A percentile compares a stretch with the other conserved stretches of the same genome.
These are phyloP conservation scores for Clonostachys solani DNA, from an alignment of 2,329 filamentous ascomycete species.

Conservation along the genomic window DNA sequence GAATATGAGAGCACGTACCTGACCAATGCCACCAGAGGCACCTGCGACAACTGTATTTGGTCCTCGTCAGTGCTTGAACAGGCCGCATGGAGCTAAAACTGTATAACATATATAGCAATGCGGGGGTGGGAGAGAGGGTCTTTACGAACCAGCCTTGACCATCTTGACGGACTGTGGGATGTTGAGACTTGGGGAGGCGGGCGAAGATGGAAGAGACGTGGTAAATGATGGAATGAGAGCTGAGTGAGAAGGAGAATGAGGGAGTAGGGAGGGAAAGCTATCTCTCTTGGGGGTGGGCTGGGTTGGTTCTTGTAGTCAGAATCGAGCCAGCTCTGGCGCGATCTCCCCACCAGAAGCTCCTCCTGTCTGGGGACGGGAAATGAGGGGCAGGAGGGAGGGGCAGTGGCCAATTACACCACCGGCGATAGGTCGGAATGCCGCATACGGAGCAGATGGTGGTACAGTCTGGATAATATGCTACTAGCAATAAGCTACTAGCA, in stretches of 20 bases:
- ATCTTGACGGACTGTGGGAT: constrained; percentile 28
- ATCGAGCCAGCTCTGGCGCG: too few species aligned
- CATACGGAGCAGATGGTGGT: too few species aligned
- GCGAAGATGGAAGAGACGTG: background rate
- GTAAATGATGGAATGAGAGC: background rate
- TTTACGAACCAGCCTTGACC: constrained; percentile 56
- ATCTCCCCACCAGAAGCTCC: too few species aligned
- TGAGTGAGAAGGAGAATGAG: background rate
- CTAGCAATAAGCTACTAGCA: too few species aligned
- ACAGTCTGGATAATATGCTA: too few species aligned
- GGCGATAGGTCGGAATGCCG: too few species aligned
- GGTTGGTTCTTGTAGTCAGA: background rate
- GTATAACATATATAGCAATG: constrained; percentile 5
- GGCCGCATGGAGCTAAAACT: constrained; percentile 2
- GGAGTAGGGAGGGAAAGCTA: background rate
- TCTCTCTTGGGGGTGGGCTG: background rate
- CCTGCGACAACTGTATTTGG: constrained; percentile 72
- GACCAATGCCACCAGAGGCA: constrained; percentile 96
- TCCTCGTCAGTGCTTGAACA: constrained; percentile 6
- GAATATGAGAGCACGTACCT: constrained; percentile 52
- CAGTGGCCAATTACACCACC: too few species aligned
- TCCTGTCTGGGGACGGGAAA: too few species aligned
- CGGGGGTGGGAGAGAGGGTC: constrained; percentile 12
- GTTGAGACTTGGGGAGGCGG: background rate
- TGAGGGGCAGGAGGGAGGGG: too few species aligned